Base-by-base conservation (phyloP, 2,329 filamentous ascomycete species). In the Penicillium polonicum region DNA sequence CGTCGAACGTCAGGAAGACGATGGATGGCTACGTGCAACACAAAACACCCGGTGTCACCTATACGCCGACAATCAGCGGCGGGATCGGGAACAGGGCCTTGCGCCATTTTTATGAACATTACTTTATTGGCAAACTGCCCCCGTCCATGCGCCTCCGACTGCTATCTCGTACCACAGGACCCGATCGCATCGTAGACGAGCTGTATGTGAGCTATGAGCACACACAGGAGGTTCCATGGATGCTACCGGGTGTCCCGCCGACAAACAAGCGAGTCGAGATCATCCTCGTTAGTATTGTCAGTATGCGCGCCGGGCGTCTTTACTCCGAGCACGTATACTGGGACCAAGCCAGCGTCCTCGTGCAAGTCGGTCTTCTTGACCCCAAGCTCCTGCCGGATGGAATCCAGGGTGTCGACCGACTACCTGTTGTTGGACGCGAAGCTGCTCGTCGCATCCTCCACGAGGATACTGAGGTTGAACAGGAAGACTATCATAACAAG, bases 101-200 rank as follows among this genome's bases (percentile, higher is more conserved):
- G 9, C 72, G 71, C 15, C 70, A 71, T 19, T 87, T 87, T 72
- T 87, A 87, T 68, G 71, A 74, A 2, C 77, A 83, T 17, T 82
- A 81, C 68, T 87, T 87, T 72, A 75, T 83, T 7, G 77, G 78
- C 0, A 75, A 75, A 35, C 77, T 83, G 0, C 81, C 82, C 1
- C 77, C 78, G 0, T 81, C 80, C 1, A 74, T 83, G 64, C 76
- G 77, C 39, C 77, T 85, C 57, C 80, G 79, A 12, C 77, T 87
- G 2, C 69, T 87, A 4, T 83, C 80, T 2, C 81, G 85, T 7
- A 87, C 85, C 0, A 75, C 83, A 3, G 84, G 84, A 19, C 75
- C 77, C 0, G 83, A 86, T 62, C 79, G 82, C 27, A 75, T 87
- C n/a, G 84, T 86, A 12, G 85, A 87, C 63, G 85, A 87, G 65